Base-by-base conservation (phyloP, 2,329 filamentous ascomycete genomes). In the Fusarium buharicum region DNA sequence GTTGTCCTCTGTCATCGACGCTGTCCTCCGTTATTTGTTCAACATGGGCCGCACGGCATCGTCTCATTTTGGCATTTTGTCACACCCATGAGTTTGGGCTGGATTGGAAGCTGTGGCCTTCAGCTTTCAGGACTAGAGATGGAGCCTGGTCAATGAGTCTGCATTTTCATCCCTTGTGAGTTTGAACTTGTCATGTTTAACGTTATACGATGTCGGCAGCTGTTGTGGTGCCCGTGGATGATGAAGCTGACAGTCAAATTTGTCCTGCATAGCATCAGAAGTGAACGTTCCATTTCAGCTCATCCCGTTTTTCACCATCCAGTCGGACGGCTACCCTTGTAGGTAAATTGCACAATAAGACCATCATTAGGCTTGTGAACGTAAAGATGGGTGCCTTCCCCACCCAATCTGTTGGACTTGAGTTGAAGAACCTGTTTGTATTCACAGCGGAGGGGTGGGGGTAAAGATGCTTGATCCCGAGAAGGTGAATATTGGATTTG, bases 221-320 rank as follows among this genome's bases (percentile, higher is more conserved):
- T 47, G 50, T 40, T 16, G 62, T 54, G 27, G 47, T 46, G 50
- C 40, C 11, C 12, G 37, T 36, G 20, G 20, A n/a, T n/a, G n/a
- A n/a, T 14, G 18, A 33, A 18, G 5, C 22, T 51, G 36, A 36
- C 24, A 28, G 17, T 47, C 55, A 63, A 59, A 63, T 50, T 69
- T 59, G 20, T 41, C 41, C 41, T 50, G 44, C 37, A 53, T 63
- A n/a, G n/a, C 33, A 49, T 59, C 16, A 59, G 31, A 39, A 20
- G 37, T 49, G 56, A 67, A 62, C 54, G 58, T 64, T 56, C 13
- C 33, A 62, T 64, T 62, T 62, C 53, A 40, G 40, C 18, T 31
- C 24, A 27, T 16, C 22, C 31, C 24, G 31, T 52, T 20, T 20
- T 16, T 31, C 27, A 20, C 31, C 27, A n/a, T 55, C 20, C 20